Percentiles rank a stretch among this genome's conserved stretches.
phyloP scores from a whole-genome alignment of 208 protist genomes.

The Angomonas ambiguus region DNA sequence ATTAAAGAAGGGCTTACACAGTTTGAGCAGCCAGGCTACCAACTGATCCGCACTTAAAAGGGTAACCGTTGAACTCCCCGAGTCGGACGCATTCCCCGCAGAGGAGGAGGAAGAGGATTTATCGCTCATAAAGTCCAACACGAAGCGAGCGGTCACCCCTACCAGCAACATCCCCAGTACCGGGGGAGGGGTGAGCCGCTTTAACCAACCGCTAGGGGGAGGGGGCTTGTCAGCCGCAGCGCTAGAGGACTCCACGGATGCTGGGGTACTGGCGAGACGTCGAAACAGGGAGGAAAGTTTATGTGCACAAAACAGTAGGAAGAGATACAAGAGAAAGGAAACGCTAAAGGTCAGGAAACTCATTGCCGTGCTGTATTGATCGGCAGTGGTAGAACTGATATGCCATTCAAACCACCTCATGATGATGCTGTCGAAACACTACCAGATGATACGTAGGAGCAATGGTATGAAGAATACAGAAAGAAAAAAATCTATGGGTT shows the following conservation, averaged over 20 bases:
- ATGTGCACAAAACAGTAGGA: slow-evolving; percentile 4
- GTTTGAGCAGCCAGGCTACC: neutral
- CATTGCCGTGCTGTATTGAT: neutral
- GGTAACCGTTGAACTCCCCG: neutral
- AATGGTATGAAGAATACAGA: no score
- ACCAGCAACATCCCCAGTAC: slow-evolving; percentile 24
- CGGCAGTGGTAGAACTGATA: neutral
- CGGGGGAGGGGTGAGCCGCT: slow-evolving; percentile 3
- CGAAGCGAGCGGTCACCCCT: slow-evolving; percentile 7
- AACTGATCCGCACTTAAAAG: neutral
- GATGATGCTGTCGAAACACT: no score
- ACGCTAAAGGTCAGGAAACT: slow-evolving; percentile 15
- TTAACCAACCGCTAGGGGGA: neutral
- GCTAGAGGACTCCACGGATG: no score
- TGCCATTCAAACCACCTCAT: neutral
- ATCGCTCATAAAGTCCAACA: neutral
- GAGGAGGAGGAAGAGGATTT: neutral
- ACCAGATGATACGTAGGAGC: no score
- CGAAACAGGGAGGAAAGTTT: neutral
- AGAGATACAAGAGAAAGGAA: slow-evolving; percentile 16
- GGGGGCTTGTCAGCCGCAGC: no score
- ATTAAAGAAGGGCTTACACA: slow-evolving; percentile 11
- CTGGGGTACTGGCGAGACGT: neutral
- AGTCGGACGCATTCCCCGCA: neutral
- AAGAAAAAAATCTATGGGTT: no score